phyloP scores from a whole-genome alignment of 306 rosid species.

The Cucurbita maxima region DNA sequence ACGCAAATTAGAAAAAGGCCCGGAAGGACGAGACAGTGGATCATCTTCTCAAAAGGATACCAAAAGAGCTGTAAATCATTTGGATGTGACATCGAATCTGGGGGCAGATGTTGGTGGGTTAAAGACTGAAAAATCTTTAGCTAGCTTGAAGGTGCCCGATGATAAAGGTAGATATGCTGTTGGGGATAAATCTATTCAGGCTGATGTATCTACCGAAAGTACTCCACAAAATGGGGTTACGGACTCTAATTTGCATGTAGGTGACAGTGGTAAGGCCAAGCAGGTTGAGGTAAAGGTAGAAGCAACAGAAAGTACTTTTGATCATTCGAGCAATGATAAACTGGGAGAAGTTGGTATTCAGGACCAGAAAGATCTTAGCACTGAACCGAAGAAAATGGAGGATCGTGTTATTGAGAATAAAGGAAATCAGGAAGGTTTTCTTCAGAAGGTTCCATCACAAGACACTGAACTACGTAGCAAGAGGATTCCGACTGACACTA shows the following conservation, averaged over 20 bases:
- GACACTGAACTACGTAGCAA: conserved; percentile 23
- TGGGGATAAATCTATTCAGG: conserved; percentile 17
- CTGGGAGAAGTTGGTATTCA: conserved; percentile 15
- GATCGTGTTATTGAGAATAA: conserved; percentile 21
- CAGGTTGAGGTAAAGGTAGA: conserved; percentile 27
- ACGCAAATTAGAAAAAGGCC: conserved; percentile 2
- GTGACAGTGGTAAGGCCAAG: conserved; percentile 38
- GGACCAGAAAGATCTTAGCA: conserved; percentile 24
- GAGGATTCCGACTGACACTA: conserved; percentile 27
- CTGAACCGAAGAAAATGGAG: conserved; percentile 13
- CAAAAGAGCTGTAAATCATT: conserved; percentile 16
- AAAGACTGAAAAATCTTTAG: conserved; percentile 29
- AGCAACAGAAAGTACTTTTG: conserved; percentile 22
- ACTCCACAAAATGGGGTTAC: conserved; percentile 16
- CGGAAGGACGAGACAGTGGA: conserved; percentile 20
- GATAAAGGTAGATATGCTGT: conserved; percentile 14
- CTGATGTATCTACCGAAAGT: conserved; percentile 7
- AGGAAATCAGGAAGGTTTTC: conserved; percentile 30
- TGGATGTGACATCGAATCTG: conserved; percentile 14
- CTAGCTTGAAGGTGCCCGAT: conserved; percentile 23
- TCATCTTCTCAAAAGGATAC: conserved; percentile 22
- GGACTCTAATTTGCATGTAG: conserved; percentile 12
- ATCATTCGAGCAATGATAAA: conserved; percentile 16
- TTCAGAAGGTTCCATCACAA: conserved; percentile 15
- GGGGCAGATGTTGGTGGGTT: conserved; percentile 15